Percentiles rank a stretch among this genome's conserved stretches.
These are phyloP conservation scores for Oryza officinalis DNA, from an alignment of 176 grass and related monocot species.

Conservation along the genomic window DNA sequence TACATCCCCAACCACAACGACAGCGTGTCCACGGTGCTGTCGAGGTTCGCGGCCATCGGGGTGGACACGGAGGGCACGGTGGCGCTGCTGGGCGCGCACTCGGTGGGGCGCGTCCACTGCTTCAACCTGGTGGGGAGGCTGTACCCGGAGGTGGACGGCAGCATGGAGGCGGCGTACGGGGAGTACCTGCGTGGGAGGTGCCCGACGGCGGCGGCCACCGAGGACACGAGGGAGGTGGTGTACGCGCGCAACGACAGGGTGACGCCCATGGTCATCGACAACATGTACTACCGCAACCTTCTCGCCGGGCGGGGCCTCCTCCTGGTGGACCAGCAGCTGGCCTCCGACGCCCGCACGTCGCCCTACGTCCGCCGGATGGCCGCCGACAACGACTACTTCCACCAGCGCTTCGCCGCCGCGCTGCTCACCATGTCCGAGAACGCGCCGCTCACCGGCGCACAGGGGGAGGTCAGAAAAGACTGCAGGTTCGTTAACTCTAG, in stretches of 20 bases:
- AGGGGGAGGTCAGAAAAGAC: constrained; percentile 60
- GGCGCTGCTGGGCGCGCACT: constrained; percentile 61
- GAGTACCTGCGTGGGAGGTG: constrained; percentile 44
- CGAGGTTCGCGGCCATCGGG: constrained; percentile 39
- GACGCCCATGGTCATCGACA: constrained; percentile 66
- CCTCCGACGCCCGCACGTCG: constrained; percentile 39
- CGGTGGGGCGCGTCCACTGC: constrained; percentile 61
- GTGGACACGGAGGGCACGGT: constrained; percentile 33
- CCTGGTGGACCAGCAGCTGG: constrained; percentile 58
- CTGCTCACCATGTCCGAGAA: constrained; percentile 54
- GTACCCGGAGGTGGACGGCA: constrained; percentile 45
- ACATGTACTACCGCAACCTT: constrained; percentile 63
- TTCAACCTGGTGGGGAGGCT: constrained; percentile 42
- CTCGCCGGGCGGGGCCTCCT: constrained; percentile 41
- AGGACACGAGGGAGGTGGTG: constrained; percentile 47
- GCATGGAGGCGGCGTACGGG: constrained; percentile 36
- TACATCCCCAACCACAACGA: constrained; percentile 40
- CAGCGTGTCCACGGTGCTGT: constrained; percentile 5
- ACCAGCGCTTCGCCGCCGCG: constrained; percentile 41
- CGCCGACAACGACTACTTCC: constrained; percentile 53
- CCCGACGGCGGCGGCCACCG: constrained; percentile 23
- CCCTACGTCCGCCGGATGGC: constrained; percentile 46
- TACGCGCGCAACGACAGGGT: constrained; percentile 64
- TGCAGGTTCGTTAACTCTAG: constrained; percentile 56
- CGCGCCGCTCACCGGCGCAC: constrained; percentile 35